Base-by-base conservation (phyloP, 805 yeast genomes). In the Sporopachydermia quercuum region DNA sequence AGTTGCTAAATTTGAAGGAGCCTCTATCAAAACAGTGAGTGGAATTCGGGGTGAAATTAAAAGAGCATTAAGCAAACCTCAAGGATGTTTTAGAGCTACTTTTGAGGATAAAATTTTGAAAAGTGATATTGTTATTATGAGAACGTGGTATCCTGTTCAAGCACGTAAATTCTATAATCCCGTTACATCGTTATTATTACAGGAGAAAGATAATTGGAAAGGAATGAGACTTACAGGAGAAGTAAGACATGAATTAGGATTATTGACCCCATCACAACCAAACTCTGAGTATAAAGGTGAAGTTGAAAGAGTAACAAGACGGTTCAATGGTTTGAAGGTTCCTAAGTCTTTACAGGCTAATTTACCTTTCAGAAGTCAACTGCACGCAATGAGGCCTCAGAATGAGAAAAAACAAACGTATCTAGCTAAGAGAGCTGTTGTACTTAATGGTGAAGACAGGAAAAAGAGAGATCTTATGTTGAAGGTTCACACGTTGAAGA, bases 41-140 rank as follows among this genome's bases (percentile, higher is more conserved):
- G 98, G 99, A 44, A 85, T 91, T 43, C 69, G 98, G 49, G 99
- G 99, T 59, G 97, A 91, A 58, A 89, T 91, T 51, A 91, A 91
- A 58, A 70, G 96, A 46, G 98, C 97, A 0, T 66, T 91, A 45
- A 74, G 94, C 5, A 81, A 82, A 49, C 96, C 96, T 0, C 97
- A 89, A 39, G 99, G 99, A 8, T 78, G 81, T 57, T 93, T 71
- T 67, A 75, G 99, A 55, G 99, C 98, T 8, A 78, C 96, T 1
- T 91, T 91, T 59, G 99, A 91, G 60, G 99, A 91, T 57, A 89
- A 87, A 61, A 73, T 89, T 33, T 68, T 89, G 41, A 69, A 91
- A 77, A 79, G 91, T 48, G 98, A 91, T 59, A 80, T 84, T 40
- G 72, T 91, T 13, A 78, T 89, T 50, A 63, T 91, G 56, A 78